Percentiles rank a stretch among this genome's conserved stretches.
Conservation (phyloP, 2,329 filamentous ascomycete genomes). For the Penicillium frequentans region DNA sequence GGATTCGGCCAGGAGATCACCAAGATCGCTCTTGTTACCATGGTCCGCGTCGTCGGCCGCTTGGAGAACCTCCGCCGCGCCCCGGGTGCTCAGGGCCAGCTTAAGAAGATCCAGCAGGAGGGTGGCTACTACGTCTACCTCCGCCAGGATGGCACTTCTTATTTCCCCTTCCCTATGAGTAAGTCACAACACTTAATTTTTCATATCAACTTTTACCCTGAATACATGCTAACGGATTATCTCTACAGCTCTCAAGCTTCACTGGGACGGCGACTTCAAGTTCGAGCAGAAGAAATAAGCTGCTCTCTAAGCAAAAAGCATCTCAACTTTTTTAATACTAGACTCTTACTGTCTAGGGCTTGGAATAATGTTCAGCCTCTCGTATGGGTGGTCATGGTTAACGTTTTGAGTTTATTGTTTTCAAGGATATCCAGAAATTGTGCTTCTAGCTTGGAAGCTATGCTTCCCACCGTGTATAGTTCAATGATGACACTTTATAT, state of each 20-base stretch:
- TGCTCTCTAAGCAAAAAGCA: background rate
- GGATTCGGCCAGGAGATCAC: conserved; percentile 63
- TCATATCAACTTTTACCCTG: no score
- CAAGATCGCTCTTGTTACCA: conserved; percentile 63
- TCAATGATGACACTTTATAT: conserved; percentile 7
- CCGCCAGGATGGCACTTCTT: conserved; percentile 64
- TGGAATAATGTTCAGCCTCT: conserved; percentile 9
- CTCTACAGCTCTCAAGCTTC: conserved; percentile 43
- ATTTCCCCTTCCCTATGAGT: conserved; percentile 53
- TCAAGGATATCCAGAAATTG: conserved; percentile 24
- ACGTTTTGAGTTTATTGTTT: conserved; percentile 14
- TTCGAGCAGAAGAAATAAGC: conserved; percentile 21
- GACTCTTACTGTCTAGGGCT: background rate
- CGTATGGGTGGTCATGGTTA: conserved; percentile 3
- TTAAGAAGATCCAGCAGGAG: conserved; percentile 63
- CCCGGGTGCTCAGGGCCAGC: conserved; percentile 62
- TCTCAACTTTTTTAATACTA: background rate
- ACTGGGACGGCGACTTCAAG: conserved; percentile 41
- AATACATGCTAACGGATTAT: conserved; percentile 15
- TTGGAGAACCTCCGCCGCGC: conserved; percentile 62
- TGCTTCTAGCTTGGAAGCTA: conserved; percentile 11
- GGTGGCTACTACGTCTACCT: conserved; percentile 63
- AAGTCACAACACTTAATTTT: conserved; percentile 17
- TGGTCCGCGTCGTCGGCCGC: conserved; percentile 66
- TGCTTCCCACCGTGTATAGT: conserved; percentile 18